Conservation (phyloP, 345 rosid genomes). For the Eucalyptus decipiens region DNA sequence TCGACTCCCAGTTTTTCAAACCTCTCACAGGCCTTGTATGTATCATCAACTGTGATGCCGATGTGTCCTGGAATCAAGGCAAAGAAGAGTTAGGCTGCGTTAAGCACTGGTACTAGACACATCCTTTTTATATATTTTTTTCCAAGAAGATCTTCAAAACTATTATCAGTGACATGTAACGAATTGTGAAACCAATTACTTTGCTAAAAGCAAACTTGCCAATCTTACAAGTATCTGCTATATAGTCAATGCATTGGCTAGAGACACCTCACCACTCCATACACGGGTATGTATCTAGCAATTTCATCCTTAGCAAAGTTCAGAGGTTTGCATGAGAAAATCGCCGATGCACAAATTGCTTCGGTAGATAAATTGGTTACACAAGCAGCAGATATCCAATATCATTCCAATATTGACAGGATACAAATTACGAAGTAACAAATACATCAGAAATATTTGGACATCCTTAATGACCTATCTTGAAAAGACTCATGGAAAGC, state of each 20-base stretch:
- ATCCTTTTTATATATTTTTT: background rate
- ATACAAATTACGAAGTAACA: background rate
- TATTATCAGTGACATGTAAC: background rate
- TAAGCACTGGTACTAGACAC: background rate
- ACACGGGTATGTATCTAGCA: background rate
- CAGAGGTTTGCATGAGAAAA: background rate
- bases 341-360: background rate
- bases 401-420: background rate
- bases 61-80: slow-evolving; percentile 59
- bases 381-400: background rate
- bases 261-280: background rate
- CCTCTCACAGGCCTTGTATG: slow-evolving; percentile 90
- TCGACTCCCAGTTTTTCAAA: slow-evolving; percentile 83
- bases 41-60: slow-evolving; percentile 90
- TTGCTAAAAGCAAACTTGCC: background rate
- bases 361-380: background rate
- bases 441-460: background rate
- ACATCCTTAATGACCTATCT: background rate
- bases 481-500: background rate
- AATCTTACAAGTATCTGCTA: background rate
- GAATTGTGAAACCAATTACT: background rate
- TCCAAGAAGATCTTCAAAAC: background rate
- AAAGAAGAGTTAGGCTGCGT: background rate
- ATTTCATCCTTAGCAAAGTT: background rate
- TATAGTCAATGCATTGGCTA: background rate